Conservation (phyloP, 1,284 basidiomycete species). For the Xanthoconium separans region DNA sequence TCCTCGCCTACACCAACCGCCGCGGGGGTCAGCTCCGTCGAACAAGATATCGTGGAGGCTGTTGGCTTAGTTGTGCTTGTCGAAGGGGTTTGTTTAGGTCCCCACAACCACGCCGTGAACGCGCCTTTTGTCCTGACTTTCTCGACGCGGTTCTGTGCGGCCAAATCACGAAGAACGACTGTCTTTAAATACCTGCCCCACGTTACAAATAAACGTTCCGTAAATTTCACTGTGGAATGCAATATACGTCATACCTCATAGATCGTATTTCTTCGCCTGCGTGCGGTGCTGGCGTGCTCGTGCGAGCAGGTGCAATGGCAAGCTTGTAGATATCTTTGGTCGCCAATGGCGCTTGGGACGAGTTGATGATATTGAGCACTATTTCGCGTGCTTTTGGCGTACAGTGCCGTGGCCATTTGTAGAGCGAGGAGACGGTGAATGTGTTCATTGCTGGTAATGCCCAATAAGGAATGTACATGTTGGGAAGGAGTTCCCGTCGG, state of each 20-base stretch:
- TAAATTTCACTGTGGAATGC: no score
- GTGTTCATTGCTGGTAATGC: slow-evolving; percentile 9
- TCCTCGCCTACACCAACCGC: slow-evolving; percentile 56
- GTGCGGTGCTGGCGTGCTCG: slow-evolving; percentile 33
- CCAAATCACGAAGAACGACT: slow-evolving; percentile 48
- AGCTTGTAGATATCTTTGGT: slow-evolving; percentile 32
- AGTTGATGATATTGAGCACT: slow-evolving; percentile 20
- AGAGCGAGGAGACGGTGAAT: slow-evolving; percentile 23
- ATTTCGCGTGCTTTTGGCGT: slow-evolving; percentile 25
- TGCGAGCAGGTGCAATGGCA: slow-evolving; percentile 10
- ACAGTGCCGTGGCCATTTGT: slow-evolving; percentile 28
- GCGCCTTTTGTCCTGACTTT: slow-evolving; percentile 39
- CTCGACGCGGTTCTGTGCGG: slow-evolving; percentile 41
- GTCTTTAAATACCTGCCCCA: slow-evolving; percentile 56
- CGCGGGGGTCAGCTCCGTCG: slow-evolving; percentile 21
- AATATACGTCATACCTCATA: slow-evolving; percentile 36
- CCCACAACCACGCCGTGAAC: slow-evolving; percentile 42
- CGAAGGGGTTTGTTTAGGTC: slow-evolving; percentile 16
- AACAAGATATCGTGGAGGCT: neutral
- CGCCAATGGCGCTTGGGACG: slow-evolving; percentile 24
- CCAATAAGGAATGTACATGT: no score
- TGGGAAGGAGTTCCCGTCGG: slow-evolving; percentile 8
- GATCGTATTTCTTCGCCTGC: slow-evolving; percentile 51
- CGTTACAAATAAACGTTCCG: neutral
- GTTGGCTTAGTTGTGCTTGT: slow-evolving; percentile 1